Evolutionary conservation across 73 alveolate species (phyloP).

Genomic region (Paramecium biaurelia): DNA sequence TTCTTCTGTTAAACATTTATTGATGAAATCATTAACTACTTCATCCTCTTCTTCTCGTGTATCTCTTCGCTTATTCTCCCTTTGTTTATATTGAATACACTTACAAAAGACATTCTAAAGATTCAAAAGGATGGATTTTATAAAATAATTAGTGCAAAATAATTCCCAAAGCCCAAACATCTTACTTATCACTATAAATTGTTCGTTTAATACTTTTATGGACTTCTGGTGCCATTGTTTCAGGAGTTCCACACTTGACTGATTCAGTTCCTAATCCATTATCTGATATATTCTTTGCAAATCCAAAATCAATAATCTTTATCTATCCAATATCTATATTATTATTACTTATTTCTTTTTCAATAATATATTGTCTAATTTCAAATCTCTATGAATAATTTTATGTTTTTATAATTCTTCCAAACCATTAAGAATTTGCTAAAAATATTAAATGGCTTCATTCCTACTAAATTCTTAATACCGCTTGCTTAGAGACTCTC

Average conservation of each 20-base stretch:
- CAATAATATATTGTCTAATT: not conserved
- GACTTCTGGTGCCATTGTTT: not conserved
- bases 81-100: not conserved
- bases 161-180: constrained; percentile 7
- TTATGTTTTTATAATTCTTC: not conserved
- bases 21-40: not conserved
- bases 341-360: not conserved
- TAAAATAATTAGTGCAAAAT: not conserved
- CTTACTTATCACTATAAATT: not conserved
- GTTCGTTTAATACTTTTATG: not conserved
- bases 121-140: not conserved
- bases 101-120: not conserved
- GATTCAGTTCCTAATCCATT: not conserved
- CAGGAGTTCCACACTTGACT: constrained; percentile 5
- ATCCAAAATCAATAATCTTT: not conserved
- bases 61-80: not conserved
- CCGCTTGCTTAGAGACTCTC: not conserved
- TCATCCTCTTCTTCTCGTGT: not conserved
- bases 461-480: not conserved
- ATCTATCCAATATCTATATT: not conserved
- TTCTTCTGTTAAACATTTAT: not conserved
- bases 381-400: not conserved
- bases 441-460: not conserved
- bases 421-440: not conserved
- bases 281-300: not conserved